These are phyloP conservation scores for Lactarius trivialis DNA, from an alignment of 768 basidiomycete species.

Conservation along the genomic window DNA sequence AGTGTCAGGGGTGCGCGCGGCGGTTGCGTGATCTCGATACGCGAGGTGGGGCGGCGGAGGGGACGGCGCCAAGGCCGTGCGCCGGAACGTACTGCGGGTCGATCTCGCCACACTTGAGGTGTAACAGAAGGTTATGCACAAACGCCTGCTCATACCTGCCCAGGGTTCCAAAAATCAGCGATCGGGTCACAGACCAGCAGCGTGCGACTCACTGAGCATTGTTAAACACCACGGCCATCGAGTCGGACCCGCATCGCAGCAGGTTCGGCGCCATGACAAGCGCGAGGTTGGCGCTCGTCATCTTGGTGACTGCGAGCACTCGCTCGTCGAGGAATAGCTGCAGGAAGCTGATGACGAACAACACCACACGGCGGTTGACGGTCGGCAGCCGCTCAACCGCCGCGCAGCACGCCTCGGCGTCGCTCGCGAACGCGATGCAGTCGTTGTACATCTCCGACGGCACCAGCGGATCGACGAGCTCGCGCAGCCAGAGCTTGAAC, in stretches of 20 bases:
- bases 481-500: slow-evolving; percentile 90
- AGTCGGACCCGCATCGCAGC: slow-evolving; percentile 77
- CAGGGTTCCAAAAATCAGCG: background rate
- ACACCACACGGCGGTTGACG: slow-evolving; percentile 76
- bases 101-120: slow-evolving; percentile 69
- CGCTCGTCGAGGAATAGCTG: slow-evolving; percentile 82
- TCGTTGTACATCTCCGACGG: slow-evolving; percentile 91
- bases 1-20: slow-evolving; percentile 28
- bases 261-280: slow-evolving; percentile 91
- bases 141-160: slow-evolving; percentile 81
- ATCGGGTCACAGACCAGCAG: background rate
- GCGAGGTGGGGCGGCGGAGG: slow-evolving; percentile 42
- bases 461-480: slow-evolving; percentile 86
- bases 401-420: slow-evolving; percentile 61
- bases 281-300: slow-evolving; percentile 85
- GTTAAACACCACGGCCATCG: slow-evolving; percentile 84
- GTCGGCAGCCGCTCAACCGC: slow-evolving; percentile 77
- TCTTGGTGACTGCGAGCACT: slow-evolving; percentile 70
- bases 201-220: slow-evolving; percentile 70
- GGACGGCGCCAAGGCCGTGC: slow-evolving; percentile 68
- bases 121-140: slow-evolving; percentile 74
- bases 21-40: slow-evolving; percentile 52
- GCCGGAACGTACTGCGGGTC: slow-evolving; percentile 71
- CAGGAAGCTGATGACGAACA: slow-evolving; percentile 86
- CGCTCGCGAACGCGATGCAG: slow-evolving; percentile 63